phyloP scores from a whole-genome alignment of 495 filamentous ascomycete species.

The Pyronema omphalodes region DNA sequence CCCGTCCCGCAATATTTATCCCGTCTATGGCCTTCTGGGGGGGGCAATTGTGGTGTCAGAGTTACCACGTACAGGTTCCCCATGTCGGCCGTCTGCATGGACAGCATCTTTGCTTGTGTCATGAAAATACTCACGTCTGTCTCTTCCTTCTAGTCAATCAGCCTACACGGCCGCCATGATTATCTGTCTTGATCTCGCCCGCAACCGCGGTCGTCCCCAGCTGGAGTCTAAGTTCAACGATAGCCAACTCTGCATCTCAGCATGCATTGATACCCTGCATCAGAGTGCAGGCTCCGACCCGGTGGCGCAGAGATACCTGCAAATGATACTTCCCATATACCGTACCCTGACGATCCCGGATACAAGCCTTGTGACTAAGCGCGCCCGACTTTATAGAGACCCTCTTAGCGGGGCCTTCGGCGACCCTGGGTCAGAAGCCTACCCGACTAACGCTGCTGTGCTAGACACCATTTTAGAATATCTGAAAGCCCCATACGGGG shows the following conservation, averaged over 20 bases:
- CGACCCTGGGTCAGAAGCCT: neutral
- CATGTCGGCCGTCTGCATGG: too few species aligned
- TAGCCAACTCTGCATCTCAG: constrained; percentile 6
- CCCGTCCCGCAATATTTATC: neutral
- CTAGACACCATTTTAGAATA: constrained; percentile 5
- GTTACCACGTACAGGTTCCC: too few species aligned
- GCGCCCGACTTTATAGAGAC: neutral
- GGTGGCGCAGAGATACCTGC: constrained; percentile 13
- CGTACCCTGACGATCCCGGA: neutral
- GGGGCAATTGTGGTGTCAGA: too few species aligned
- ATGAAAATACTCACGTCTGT: neutral
- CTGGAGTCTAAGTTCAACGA: constrained; percentile 1
- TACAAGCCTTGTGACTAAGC: neutral
- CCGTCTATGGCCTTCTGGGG: neutral
- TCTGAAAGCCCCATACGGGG: constrained; percentile 7
- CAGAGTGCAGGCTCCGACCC: constrained; percentile 13
- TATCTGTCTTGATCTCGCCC: constrained; percentile 8
- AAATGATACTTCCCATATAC: constrained; percentile 8
- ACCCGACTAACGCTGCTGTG: constrained; percentile 1
- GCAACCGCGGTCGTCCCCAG: constrained; percentile 3
- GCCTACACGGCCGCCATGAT: constrained; percentile 18
- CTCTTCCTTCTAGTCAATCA: constrained; percentile 11
- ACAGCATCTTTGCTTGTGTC: too few species aligned
- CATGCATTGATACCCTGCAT: constrained; percentile 11
- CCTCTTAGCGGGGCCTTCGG: neutral